Conservation (phyloP, 176 grass and related monocot genomes). For the bread wheat (Triticum aestivum) region IWGSC_CS_RefSeq_v2.1 NC_057809.1:50634465-50634964, state of each 20-base stretch:
- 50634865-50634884: background rate
- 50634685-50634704: too few relatives aligned
- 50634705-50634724: background rate
- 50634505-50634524: too few relatives aligned
- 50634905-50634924: background rate
- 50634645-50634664: too few relatives aligned
- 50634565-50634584: too few relatives aligned
- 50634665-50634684: too few relatives aligned
- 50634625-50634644: too few relatives aligned
- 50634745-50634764: background rate
- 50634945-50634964: background rate
- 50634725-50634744: background rate
- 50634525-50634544: too few relatives aligned
- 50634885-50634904: constrained; percentile 5
- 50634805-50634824: background rate
- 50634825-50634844: background rate
- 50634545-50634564: too few relatives aligned
- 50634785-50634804: background rate
- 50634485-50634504: too few relatives aligned
- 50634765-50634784: background rate
- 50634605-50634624: too few relatives aligned
- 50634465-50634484: too few relatives aligned
- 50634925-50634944: background rate
- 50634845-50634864: background rate
- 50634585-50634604: too few relatives aligned